These are phyloP conservation scores for Exserohilum rostratum DNA, from an alignment of 2,329 filamentous ascomycete species.

Conservation along the genomic window DNA sequence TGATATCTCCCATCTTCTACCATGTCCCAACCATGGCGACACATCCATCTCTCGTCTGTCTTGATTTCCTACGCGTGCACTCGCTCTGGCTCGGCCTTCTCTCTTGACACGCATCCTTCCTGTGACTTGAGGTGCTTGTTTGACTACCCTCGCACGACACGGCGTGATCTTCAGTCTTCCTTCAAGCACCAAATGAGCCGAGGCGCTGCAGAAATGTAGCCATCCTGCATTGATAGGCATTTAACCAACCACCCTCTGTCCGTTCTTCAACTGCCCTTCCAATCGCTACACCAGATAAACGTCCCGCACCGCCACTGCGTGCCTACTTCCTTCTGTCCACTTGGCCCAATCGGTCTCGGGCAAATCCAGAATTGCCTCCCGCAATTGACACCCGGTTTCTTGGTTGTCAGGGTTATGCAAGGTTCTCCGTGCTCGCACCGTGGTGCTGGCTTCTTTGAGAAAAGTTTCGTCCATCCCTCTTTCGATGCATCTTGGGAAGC, in stretches of 20 bases:
- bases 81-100: no score
- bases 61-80: no score
- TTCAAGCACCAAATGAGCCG: no score
- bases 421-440: slow-evolving; percentile 88
- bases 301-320: slow-evolving; percentile 88
- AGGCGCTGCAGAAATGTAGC: neutral
- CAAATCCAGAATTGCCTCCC: slow-evolving; percentile 72
- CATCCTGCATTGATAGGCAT: neutral
- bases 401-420: slow-evolving; percentile 82
- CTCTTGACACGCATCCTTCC: neutral
- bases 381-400: slow-evolving; percentile 85
- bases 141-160: no score
- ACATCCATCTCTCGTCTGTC: no score
- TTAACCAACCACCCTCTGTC: neutral
- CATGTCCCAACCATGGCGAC: no score
- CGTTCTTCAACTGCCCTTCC: slow-evolving; percentile 51
- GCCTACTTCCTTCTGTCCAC: slow-evolving; percentile 80
- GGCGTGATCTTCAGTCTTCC: no score
- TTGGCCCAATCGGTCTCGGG: slow-evolving; percentile 76
- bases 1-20: no score
- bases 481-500: slow-evolving; percentile 66
- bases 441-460: slow-evolving; percentile 75
- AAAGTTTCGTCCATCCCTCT: slow-evolving; percentile 84
- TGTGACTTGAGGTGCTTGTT: neutral
- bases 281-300: slow-evolving; percentile 75